Base-by-base conservation (phyloP, 139 green algal species). In the Coelastrella sp. region DNA sequence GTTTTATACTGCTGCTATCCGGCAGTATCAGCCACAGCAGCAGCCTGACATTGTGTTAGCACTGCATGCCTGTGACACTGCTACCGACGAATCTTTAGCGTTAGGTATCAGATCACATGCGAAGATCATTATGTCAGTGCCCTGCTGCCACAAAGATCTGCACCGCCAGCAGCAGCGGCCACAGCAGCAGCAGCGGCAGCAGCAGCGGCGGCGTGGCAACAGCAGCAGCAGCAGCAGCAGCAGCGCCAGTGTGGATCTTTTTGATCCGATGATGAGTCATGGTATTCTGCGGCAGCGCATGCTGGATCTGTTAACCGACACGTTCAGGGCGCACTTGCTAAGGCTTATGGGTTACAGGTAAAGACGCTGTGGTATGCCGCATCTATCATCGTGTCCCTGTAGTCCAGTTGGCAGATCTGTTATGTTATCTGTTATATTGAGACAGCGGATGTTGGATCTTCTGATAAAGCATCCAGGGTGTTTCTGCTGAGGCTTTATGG, bases 11-110 rank as follows among this genome's bases (percentile, higher is more conserved):
- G 80, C 89, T 54, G 79, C 91, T 32, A 94, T 94, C 58, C n/a
- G 85, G 5, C 20, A 77, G 22, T 92, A 85, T 83, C 59, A 23
- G 79, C 80, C 83, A 17, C 71, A 66, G 6, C 13, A 68, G 13
- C 83, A 71, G 20, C 93, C 93, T 3, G 94, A 96, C 81, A 91
- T 96, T 0, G 92, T 96, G 71, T 47, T 97, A 0, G 95, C 95
- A 56, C 92, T 97, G 76, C 95, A 97, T 81, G 95, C 95, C 6
- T 97, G 95, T 76, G 95, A 97, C 91, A 96, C 94, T 5, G 95
- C 95, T 14, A 97, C 94, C 0, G 95, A 97, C 64, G 93, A 96
- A 11, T 91, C 95, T 0, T 85, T 97, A 14, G 93, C 93, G 0
- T 83, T 95, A 59, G 94, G 92, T 2, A 89, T 97, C 20, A 88